Evolutionary conservation across 2,329 filamentous ascomycete genomes (phyloP), one percentile per base, ranked within the genome.

Genomic region (Aphanocladium album): DNA sequence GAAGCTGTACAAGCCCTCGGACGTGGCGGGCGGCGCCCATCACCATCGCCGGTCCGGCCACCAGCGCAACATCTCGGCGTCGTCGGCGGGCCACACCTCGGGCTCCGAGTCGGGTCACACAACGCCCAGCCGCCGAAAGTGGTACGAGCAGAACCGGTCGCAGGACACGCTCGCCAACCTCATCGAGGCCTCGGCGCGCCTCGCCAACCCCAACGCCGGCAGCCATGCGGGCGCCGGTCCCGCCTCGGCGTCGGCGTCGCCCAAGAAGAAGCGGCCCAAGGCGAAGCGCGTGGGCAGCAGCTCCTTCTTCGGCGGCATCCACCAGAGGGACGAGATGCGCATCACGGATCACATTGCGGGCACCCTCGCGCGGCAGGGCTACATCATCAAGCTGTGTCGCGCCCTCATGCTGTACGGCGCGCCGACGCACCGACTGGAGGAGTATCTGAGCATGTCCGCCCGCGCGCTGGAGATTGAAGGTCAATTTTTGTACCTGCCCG

Each of bases 361-460:
- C 65, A 93, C 88, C 2, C 80, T 96, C 16, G 85, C 86, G 41
- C 84, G 91, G 3, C 91, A 96, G 67, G 85, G 85, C 64, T 96
- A 96, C 71, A 83, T 96, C 56, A 83, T 93, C 64, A 91, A 89
- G 69, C 83, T 97, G 5, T 96, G 92, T 72, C 85, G 86, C 47
- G 89, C 90, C 1, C 75, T 96, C 63, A 96, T 97, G 91, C 80
- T 86, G 63, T 96, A 89, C 64, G 93, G 93, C 16, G 93, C 93
- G 0, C 93, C 93, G 0, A 96, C 91, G 0, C 93, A 97, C 76
- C 86, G 93, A 9, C 77, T 96, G 11, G 93, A 96, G 73, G 89
- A 96, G 70, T 96, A 96, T 69, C 86, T 96, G 80, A 87, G 82
- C 64, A 95, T 92, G 88, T 90, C 89, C 5, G 88, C 92, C 5